Base-by-base conservation (phyloP, 257 asterid genomes). In the Apocynum venetum region DNA sequence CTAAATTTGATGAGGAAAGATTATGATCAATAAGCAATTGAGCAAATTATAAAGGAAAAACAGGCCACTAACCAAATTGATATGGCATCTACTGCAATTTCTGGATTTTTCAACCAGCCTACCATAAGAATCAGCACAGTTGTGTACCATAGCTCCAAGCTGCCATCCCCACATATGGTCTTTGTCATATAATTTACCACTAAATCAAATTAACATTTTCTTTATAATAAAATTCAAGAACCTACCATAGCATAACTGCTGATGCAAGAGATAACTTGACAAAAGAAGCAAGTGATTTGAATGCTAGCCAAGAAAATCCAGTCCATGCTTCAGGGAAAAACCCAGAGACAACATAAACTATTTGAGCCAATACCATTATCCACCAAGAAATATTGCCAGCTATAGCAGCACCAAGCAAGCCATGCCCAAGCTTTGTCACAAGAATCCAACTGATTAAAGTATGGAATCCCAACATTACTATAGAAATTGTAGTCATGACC, bases 191-290 rank as follows among this genome's bases (percentile, higher is more conserved):
- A 63, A 63, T 31, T 56, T 56, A 63, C n/a, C 14, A 36, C 52
- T 19, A 49, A 49, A 20, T 49, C 10, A 13, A 36, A 6, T 12
- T 9, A 48, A 9, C 19, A 14, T 4, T 40, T 65, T 5, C 25
- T 67, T 8, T 55, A 40, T 6, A 41, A 67, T 73, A 46, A 31
- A 41, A 40, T 38, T 40, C 67, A 43, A 49, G 79, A 14, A 74
- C 96, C 82, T 25, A 92, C 98, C 97, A 94, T 19, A 92, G 71
- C 98, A 92, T 94, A 79, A 92, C 17, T 47, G 98, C 97, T 7
- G 98, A 94, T 31, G 97, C 91, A 76, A 94, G 84, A 3, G 98
- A 94, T 77, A 94, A 63, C 84, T 89, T 94, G 73, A 92, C 78
- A 71, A 94, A 94, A 71, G 89, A 77, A 64, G 66, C 38, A 40